phyloP scores from a whole-genome alignment of 441 rosid genomes.

The Geranium incanum region DNA sequence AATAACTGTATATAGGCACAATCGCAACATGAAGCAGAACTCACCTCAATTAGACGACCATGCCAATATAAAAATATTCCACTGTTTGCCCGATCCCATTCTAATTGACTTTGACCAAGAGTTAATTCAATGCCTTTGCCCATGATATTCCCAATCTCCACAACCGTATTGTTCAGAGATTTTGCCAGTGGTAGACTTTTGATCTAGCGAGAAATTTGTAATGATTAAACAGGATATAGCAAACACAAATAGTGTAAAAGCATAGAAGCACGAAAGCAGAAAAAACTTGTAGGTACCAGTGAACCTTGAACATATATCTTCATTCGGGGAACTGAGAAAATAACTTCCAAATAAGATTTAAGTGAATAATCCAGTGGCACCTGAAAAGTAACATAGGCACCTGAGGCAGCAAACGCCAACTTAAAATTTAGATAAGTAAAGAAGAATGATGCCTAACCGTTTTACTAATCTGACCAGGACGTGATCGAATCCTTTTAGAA shows the following conservation, averaged over 20 bases:
- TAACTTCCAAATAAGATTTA: constrained; percentile 32
- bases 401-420: background rate
- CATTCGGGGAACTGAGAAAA: constrained; percentile 32
- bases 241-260: constrained; percentile 1
- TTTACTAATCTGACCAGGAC: constrained; percentile 34
- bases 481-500: constrained; percentile 32
- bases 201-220: constrained; percentile 19
- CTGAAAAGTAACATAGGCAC: constrained; percentile 17
- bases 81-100: constrained; percentile 32
- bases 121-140: constrained; percentile 26
- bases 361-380: constrained; percentile 33
- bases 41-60: constrained; percentile 35
- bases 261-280: constrained; percentile 1
- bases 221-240: constrained; percentile 9
- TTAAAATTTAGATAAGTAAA: background rate
- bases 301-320: constrained; percentile 35
- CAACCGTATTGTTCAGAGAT: constrained; percentile 23
- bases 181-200: constrained; percentile 29
- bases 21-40: background rate
- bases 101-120: constrained; percentile 33
- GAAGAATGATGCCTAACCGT: constrained; percentile 19
- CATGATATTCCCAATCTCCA: constrained; percentile 20
- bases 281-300: constrained; percentile 18
- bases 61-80: constrained; percentile 37
- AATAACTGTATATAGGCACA: background rate